Conservation (phyloP, 2,329 filamentous ascomycete species). For the Microcyclospora tardicrescens region DNA sequence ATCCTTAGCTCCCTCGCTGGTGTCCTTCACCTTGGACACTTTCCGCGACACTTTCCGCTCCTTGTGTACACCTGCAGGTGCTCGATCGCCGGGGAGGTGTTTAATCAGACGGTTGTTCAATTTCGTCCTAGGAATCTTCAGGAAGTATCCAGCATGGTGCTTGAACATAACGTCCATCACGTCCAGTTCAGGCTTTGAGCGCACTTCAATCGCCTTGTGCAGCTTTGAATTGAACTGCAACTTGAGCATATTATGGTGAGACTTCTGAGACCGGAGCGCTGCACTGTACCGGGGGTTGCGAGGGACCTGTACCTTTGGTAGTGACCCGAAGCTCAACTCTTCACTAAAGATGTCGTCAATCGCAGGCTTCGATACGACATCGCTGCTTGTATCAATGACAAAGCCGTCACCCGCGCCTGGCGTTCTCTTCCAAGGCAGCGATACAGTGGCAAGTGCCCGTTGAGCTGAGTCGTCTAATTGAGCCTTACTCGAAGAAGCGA, state of each 20-base stretch:
- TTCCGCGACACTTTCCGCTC: no score
- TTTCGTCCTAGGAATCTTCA: conserved; percentile 5
- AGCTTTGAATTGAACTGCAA: conserved; percentile 6
- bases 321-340: conserved; percentile 35
- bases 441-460: conserved; percentile 50
- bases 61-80: no score
- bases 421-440: conserved; percentile 39
- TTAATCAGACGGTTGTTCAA: neutral
- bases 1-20: no score
- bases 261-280: conserved; percentile 2
- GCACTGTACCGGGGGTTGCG: conserved; percentile 13
- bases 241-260: conserved; percentile 12
- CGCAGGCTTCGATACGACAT: conserved; percentile 27
- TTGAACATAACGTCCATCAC: neutral
- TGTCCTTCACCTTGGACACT: no score
- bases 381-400: conserved; percentile 20
- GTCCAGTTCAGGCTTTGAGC: neutral
- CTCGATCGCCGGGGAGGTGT: neutral
- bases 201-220: conserved; percentile 5
- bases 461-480: conserved; percentile 47
- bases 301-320: conserved; percentile 24
- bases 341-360: conserved; percentile 31
- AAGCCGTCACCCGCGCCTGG: conserved; percentile 10
- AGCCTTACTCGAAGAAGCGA: conserved; percentile 54
- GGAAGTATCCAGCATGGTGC: conserved; percentile 3